Evolutionary conservation across 257 asterid genomes (phyloP).

Genomic region (Petunia axillaris): DNA sequence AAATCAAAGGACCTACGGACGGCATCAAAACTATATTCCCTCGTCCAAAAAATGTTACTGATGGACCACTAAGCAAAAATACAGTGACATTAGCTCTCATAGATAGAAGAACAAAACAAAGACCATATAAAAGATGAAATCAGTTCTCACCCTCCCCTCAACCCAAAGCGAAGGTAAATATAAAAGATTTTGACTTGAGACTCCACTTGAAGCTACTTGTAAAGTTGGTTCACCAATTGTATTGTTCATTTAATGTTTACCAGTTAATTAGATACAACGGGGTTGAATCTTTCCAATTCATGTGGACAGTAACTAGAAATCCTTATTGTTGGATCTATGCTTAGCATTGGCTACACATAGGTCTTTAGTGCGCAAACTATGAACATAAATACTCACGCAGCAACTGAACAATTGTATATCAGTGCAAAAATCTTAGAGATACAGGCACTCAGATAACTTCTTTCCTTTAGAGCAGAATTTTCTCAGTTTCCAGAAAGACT

Average conservation of each 20-base stretch:
- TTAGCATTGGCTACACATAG: neutral
- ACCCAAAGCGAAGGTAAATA: neutral
- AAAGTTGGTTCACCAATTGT: neutral
- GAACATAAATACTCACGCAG: neutral
- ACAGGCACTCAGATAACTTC: neutral
- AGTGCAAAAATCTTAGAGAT: neutral
- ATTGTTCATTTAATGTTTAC: neutral
- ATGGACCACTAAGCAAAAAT: neutral
- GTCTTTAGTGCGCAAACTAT: neutral
- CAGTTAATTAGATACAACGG: neutral
- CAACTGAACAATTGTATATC: neutral
- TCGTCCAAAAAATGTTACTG: neutral
- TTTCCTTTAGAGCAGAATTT: neutral
- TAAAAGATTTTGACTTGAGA: neutral
- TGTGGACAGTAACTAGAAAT: conserved; percentile 12
- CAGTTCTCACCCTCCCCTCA: neutral
- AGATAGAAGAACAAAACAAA: neutral
- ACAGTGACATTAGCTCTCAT: neutral
- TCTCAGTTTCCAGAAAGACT: neutral
- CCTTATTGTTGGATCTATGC: neutral
- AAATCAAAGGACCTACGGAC: neutral
- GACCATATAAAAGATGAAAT: neutral
- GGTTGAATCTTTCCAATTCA: neutral
- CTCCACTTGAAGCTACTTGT: neutral
- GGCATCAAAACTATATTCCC: neutral